Conservation (phyloP, 2,329 filamentous ascomycete genomes). For the Cladophialophora carrionii region DNA sequence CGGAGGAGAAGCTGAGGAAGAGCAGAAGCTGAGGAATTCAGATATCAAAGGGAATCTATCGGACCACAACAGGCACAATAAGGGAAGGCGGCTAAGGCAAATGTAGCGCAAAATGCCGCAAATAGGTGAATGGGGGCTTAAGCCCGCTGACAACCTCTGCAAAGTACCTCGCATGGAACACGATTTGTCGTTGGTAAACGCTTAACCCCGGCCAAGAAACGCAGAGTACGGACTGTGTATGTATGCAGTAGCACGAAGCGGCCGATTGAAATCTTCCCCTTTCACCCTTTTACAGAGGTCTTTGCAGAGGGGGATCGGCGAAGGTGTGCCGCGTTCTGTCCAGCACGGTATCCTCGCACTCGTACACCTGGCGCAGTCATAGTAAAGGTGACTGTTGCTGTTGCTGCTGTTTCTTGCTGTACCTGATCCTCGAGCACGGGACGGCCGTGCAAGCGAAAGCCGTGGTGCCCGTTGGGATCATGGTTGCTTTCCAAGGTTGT, state of each 20-base stretch:
- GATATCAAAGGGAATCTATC: not conserved
- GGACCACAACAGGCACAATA: not conserved
- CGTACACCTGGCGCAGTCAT: too few species aligned
- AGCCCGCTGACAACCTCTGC: not conserved
- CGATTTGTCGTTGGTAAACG: not conserved
- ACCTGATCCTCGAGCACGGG: not conserved
- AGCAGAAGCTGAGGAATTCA: not conserved
- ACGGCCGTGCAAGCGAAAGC: not conserved
- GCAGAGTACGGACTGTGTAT: not conserved
- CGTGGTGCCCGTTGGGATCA: not conserved
- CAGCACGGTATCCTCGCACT: too few species aligned
- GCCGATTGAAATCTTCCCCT: not conserved
- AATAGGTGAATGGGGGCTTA: not conserved
- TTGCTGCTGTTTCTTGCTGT: too few species aligned
- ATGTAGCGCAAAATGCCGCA: slow-evolving; percentile 2
- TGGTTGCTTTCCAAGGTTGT: not conserved
- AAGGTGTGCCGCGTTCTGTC: too few species aligned
- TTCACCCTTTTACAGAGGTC: not conserved
- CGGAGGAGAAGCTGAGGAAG: not conserved
- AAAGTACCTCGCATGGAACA: too few species aligned
- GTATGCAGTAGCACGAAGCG: not conserved
- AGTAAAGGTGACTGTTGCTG: not conserved
- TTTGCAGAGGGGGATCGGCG: not conserved
- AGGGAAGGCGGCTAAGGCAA: not conserved
- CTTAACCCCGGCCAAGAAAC: not conserved